phyloP scores from a whole-genome alignment of 2,329 filamentous ascomycete species.

The Penicillium nordicum region DNA sequence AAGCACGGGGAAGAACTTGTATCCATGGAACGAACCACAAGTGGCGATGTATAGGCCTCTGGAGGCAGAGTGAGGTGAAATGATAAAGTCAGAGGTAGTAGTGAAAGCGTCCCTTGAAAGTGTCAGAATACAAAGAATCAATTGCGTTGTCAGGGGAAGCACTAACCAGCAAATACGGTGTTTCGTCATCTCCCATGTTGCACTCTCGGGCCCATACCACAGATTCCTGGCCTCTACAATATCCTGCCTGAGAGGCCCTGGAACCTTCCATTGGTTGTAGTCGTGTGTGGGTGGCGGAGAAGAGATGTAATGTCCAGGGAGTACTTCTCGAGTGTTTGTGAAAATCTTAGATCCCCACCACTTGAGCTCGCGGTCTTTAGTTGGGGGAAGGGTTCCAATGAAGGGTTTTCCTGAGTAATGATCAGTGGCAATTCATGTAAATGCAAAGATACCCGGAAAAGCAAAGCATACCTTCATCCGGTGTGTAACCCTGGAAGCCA shows the following conservation, averaged over 20 bases:
- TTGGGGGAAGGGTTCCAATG: conserved; percentile 58
- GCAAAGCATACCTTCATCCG: conserved; percentile 28
- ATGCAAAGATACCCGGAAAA: not conserved
- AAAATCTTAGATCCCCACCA: conserved; percentile 63
- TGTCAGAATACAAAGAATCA: not conserved
- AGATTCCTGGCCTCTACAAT: conserved; percentile 55
- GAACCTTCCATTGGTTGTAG: conserved; percentile 63
- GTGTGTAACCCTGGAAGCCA: conserved; percentile 46
- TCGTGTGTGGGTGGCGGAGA: conserved; percentile 53
- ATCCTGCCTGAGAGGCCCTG: conserved; percentile 55
- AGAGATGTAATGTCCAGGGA: conserved; percentile 55
- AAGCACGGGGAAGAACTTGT: conserved; percentile 31
- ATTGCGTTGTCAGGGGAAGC: not conserved
- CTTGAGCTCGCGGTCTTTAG: conserved; percentile 47
- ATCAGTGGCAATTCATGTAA: conserved; percentile 12
- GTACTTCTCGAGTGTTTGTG: conserved; percentile 52
- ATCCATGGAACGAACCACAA: conserved; percentile 30
- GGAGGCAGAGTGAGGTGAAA: conserved; percentile 44
- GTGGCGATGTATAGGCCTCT: conserved; percentile 44
- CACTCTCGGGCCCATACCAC: conserved; percentile 58
- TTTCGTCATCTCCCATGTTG: conserved; percentile 57
- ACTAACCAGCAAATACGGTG: conserved; percentile 65
- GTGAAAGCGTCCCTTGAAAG: conserved; percentile 61
- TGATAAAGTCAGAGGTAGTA: conserved; percentile 52
- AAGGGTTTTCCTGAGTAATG: conserved; percentile 47